Conservation (phyloP, 176 grass and related monocot genomes). For the barley (Hordeum vulgare) region MorexV3_pseudomolecules_assembly NC_058520.1:597854758-597855257, state of each 20-base stretch:
- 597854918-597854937: slow-evolving; percentile 34
- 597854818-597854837: slow-evolving; percentile 66
- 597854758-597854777: slow-evolving; percentile 96
- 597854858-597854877: slow-evolving; percentile 82
- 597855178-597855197: too few species aligned
- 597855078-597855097: too few species aligned
- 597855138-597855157: too few species aligned
- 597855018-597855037: too few species aligned
- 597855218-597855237: background rate
- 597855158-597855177: too few species aligned
- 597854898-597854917: slow-evolving; percentile 59
- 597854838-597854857: slow-evolving; percentile 91
- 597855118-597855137: background rate
- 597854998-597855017: background rate
- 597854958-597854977: background rate
- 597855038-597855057: too few species aligned
- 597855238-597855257: background rate
- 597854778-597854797: slow-evolving; percentile 62
- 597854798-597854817: slow-evolving; percentile 88
- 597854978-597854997: background rate
- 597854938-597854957: slow-evolving; percentile 56
- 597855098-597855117: too few species aligned
- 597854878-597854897: slow-evolving; percentile 77
- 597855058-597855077: too few species aligned
- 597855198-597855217: too few species aligned